Conservation (phyloP, 805 yeast genomes). For the Candida cerambycidarum region DNA sequence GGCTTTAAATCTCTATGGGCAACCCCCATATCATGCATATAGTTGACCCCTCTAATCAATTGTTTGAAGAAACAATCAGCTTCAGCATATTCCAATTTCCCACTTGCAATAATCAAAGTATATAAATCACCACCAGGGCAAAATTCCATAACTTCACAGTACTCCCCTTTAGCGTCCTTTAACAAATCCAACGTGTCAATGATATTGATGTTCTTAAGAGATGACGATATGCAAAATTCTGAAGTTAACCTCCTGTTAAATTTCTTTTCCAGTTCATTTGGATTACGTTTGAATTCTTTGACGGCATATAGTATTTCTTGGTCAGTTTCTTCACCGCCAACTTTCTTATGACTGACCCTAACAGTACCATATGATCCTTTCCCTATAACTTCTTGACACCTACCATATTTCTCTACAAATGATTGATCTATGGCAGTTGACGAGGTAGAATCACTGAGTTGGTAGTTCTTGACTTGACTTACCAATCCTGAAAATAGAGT, state of each 20-base stretch:
- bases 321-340: slow-evolving; percentile 14
- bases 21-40: slow-evolving; percentile 89
- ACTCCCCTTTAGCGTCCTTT: slow-evolving; percentile 79
- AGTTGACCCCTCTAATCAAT: slow-evolving; percentile 75
- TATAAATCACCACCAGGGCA: slow-evolving; percentile 82
- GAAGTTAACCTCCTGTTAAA: slow-evolving; percentile 74
- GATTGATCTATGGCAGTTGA: slow-evolving; percentile 36
- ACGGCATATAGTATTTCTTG: slow-evolving; percentile 68
- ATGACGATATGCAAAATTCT: slow-evolving; percentile 80
- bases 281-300: slow-evolving; percentile 73
- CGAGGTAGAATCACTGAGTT: slow-evolving; percentile 15
- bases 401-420: slow-evolving; percentile 86
- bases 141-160: slow-evolving; percentile 83
- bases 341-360: slow-evolving; percentile 75
- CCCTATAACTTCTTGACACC: slow-evolving; percentile 93
- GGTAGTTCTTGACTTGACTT: slow-evolving; percentile 48
- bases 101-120: slow-evolving; percentile 69
- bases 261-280: slow-evolving; percentile 61
- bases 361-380: slow-evolving; percentile 94
- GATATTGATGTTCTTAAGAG: slow-evolving; percentile 74
- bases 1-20: slow-evolving; percentile 90
- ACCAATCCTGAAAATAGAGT: slow-evolving; percentile 69
- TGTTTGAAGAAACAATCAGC: slow-evolving; percentile 92
- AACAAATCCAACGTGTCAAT: slow-evolving; percentile 74
- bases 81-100: slow-evolving; percentile 77